Evolutionary conservation across 2,329 filamentous ascomycete species (phyloP).

Genomic region (Coniochaeta pulveracea): DNA sequence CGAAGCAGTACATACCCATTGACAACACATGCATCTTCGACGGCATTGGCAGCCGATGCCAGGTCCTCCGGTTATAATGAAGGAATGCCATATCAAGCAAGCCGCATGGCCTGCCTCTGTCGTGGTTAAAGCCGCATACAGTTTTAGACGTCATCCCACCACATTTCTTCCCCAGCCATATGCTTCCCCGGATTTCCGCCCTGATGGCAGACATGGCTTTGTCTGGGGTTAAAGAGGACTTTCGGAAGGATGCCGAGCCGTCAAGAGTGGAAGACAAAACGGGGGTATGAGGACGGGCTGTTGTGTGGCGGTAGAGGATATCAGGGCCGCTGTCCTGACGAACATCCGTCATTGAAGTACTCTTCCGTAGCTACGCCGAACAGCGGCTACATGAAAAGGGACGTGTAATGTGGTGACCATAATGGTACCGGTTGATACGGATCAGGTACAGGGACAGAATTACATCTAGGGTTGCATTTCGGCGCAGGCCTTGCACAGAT

Average conservation of each 20-base stretch:
- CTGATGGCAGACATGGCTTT: not conserved
- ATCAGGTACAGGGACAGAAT: too few relatives aligned
- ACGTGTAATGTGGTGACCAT: too few relatives aligned
- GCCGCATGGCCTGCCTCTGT: too few relatives aligned
- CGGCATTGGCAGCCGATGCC: slow-evolving; percentile 51
- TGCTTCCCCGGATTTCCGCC: not conserved
- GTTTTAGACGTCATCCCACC: too few relatives aligned
- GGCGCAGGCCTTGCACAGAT: slow-evolving; percentile 2
- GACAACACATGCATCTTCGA: slow-evolving; percentile 63
- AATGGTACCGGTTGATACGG: too few relatives aligned
- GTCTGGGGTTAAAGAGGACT: slow-evolving; percentile 2
- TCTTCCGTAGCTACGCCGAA: too few relatives aligned
- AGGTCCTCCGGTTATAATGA: slow-evolving; percentile 43
- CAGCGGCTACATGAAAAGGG: too few relatives aligned
- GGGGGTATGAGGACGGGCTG: not conserved
- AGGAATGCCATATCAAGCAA: too few relatives aligned
- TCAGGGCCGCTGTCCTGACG: slow-evolving; percentile 5
- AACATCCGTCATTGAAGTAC: too few relatives aligned
- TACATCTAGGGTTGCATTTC: slow-evolving; percentile 1
- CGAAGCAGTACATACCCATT: slow-evolving; percentile 60
- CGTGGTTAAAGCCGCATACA: too few relatives aligned
- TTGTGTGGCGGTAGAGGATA: not conserved
- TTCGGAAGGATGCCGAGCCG: slow-evolving; percentile 3
- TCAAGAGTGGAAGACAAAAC: slow-evolving; percentile 1
- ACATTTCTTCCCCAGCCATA: too few relatives aligned